Percentiles rank a stretch among this genome's conserved stretches.
phyloP scores from a whole-genome alignment of 2,329 filamentous ascomycete species.

The Xylariaceae sp. region DNA sequence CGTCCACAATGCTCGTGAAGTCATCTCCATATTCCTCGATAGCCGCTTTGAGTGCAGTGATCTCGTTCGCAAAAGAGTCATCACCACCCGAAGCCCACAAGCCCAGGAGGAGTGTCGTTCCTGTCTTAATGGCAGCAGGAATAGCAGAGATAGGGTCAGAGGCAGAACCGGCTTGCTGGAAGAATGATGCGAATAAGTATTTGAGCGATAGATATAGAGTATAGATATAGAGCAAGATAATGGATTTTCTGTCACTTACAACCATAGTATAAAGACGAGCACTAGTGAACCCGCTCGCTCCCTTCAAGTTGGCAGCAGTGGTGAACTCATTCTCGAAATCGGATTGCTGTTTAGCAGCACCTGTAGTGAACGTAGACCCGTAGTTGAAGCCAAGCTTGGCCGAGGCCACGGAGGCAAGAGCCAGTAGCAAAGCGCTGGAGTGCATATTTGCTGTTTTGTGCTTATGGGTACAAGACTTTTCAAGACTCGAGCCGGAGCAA shows the following conservation, averaged over 20 bases:
- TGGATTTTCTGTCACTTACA: constrained; percentile 32
- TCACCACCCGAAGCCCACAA: constrained; percentile 74
- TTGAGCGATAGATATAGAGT: not conserved
- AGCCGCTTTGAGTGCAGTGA: constrained; percentile 66
- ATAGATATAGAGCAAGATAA: not conserved
- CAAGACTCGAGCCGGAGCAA: not conserved
- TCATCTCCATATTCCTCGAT: constrained; percentile 63
- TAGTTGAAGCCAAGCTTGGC: constrained; percentile 69
- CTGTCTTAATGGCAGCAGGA: constrained; percentile 75
- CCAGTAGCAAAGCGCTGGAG: constrained; percentile 23
- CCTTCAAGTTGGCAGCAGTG: constrained; percentile 58
- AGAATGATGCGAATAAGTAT: not conserved
- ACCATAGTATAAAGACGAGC: constrained; percentile 74
- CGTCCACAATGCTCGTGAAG: constrained; percentile 65
- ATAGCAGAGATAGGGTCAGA: constrained; percentile 49
- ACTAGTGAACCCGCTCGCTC: constrained; percentile 62
- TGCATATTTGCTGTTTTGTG: constrained; percentile 20
- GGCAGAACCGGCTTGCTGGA: constrained; percentile 59
- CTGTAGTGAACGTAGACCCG: constrained; percentile 58
- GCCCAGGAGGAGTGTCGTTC: constrained; percentile 75
- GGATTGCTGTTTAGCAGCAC: constrained; percentile 54
- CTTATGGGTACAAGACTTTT: not conserved
- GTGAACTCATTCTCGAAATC: constrained; percentile 71
- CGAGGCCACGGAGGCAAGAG: constrained; percentile 37
- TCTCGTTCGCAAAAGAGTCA: constrained; percentile 64